phyloP scores from a whole-genome alignment of 768 basidiomycete species.

The Daedaleopsis sinensis region DNA sequence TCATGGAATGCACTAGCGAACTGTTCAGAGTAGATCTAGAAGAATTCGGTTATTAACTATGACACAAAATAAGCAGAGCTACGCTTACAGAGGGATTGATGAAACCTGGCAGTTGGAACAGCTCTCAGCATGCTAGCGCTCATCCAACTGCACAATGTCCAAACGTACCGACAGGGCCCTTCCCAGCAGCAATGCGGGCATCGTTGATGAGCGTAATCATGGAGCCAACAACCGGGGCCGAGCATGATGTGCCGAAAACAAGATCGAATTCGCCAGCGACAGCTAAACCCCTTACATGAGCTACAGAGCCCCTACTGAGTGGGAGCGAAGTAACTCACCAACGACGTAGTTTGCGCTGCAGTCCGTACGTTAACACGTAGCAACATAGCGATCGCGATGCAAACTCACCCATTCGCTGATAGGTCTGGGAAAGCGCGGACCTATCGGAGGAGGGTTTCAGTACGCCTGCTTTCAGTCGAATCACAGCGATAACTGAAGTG shows the following conservation, averaged over 20 bases:
- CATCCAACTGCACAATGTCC: not conserved
- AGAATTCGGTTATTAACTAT: not conserved
- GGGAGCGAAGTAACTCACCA: constrained; percentile 7
- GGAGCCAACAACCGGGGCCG: constrained; percentile 37
- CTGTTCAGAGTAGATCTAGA: constrained; percentile 23
- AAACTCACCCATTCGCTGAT: constrained; percentile 36
- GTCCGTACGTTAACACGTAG: not conserved
- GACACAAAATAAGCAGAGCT: constrained; percentile 11
- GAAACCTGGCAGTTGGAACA: constrained; percentile 24
- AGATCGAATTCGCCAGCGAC: constrained; percentile 36
- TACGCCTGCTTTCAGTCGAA: no score
- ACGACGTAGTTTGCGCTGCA: constrained; percentile 37
- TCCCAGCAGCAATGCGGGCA: constrained; percentile 36
- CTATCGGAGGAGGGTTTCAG: not conserved
- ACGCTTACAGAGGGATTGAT: constrained; percentile 65
- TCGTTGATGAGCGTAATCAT: constrained; percentile 42
- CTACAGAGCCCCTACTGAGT: not conserved
- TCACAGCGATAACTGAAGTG: not conserved
- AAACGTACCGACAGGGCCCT: constrained; percentile 33
- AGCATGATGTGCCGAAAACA: constrained; percentile 40
- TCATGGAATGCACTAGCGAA: constrained; percentile 33
- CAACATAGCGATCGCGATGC: not conserved
- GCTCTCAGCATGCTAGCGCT: not conserved
- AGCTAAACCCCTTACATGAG: constrained; percentile 6
- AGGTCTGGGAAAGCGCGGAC: constrained; percentile 35